phyloP scores from a whole-genome alignment of 1,139 yeast species.

The Yamadazyma buinensis region DNA sequence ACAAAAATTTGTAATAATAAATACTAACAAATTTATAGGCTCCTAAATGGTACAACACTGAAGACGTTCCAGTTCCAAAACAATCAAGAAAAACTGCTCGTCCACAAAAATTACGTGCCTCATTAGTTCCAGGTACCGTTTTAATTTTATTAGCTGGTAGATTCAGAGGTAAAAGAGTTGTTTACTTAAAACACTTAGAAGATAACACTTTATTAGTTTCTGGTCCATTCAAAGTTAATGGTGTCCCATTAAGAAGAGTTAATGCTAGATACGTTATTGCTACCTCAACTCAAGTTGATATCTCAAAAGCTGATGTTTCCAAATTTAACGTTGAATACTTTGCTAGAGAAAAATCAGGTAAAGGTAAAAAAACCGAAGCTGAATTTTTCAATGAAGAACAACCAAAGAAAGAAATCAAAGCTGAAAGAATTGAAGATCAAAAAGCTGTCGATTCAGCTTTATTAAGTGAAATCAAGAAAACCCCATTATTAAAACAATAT shows the following conservation, averaged over 20 bases:
- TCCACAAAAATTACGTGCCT: slow-evolving; percentile 95
- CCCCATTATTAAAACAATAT: slow-evolving; percentile 97
- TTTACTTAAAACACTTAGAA: slow-evolving; percentile 95
- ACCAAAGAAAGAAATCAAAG: slow-evolving; percentile 83
- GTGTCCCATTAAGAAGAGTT: slow-evolving; percentile 99
- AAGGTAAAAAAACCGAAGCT: slow-evolving; percentile 80
- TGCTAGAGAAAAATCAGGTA: slow-evolving; percentile 89
- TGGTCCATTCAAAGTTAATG: slow-evolving; percentile 99
- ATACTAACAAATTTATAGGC: slow-evolving; percentile 52
- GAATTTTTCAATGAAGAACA: slow-evolving; percentile 90
- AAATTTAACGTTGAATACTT: slow-evolving; percentile 96
- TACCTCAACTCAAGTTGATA: slow-evolving; percentile 88
- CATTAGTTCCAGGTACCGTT: slow-evolving; percentile 98
- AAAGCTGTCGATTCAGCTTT: slow-evolving; percentile 94
- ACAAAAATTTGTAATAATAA: neutral
- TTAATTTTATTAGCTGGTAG: slow-evolving; percentile 98
- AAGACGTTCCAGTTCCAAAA: slow-evolving; percentile 86
- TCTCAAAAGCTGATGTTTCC: slow-evolving; percentile 78
- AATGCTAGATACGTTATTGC: slow-evolving; percentile 99
- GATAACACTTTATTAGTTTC: slow-evolving; percentile 98
- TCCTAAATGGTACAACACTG: slow-evolving; percentile 96
- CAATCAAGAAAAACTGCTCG: slow-evolving; percentile 87
- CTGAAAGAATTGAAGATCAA: slow-evolving; percentile 98
- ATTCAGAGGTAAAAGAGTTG: slow-evolving; percentile 99
- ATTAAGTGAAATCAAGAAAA: slow-evolving; percentile 92